Evolutionary conservation across 2,329 filamentous ascomycete genomes (phyloP), one percentile per base, ranked within the genome.

Genomic region (Claviceps africana): DNA sequence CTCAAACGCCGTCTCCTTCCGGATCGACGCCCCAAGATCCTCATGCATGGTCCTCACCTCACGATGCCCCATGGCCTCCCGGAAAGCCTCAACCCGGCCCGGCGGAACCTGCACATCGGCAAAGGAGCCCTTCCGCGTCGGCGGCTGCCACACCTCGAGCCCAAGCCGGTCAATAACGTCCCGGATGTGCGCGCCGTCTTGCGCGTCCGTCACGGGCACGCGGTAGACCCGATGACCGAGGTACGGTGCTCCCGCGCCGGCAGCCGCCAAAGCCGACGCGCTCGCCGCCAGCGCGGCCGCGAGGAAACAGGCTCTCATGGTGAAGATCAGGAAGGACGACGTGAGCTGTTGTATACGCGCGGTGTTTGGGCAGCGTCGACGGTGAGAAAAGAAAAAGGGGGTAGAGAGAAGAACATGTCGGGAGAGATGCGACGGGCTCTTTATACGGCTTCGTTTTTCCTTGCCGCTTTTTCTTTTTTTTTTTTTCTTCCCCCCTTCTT

Each of bases 201-300:
- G 57, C 37, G 62, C 61, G 49, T 68, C 58, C 37, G 64, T 54
- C 13, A 63, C 62, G 7, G 66, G 60, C 21, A 74, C 60, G 17
- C 70, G 69, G 51, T 69, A 67, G n/a, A 71, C 71, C 54, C 71
- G 70, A 62, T 69, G 71, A 5, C 71, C 71, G 51, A 69, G 61
- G 52, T 74, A 75, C 0, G 65, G 67, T 31, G 44, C 17, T n/a
- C 33, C 21, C n/a, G 45, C 33, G 7, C 17, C 5, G 30, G 31
- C 47, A 8, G 47, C 17, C 11, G 42, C 21, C 2, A 43, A 2
- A 2, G 40, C 19, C 13, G 44, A 33, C 22, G n/a, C 13, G 44
- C 28, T 33, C 22, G 25, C 25, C 17, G 31, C 17, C 43, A 46
- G 25, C 10, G 25, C 45, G 3, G 17, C 45, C 2, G 22, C 45